Base-by-base conservation (phyloP, 2,329 filamentous ascomycete species). In the Monilinia fructicola region DNA sequence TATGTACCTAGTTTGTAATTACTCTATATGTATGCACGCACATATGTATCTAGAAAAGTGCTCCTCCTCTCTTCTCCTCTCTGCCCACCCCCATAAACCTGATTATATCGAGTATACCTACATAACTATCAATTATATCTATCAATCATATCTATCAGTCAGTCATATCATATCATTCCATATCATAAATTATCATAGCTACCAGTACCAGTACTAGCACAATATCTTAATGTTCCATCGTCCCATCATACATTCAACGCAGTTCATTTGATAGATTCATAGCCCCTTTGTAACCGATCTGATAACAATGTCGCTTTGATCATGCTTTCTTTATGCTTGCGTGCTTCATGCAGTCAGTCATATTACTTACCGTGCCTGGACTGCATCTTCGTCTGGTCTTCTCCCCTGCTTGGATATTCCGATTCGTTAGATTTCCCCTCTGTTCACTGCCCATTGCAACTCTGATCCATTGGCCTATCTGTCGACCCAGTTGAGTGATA, bases 401-500 rank as follows among this genome's bases (percentile, higher is more conserved):
- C 14, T 40, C 12, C 14, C 38, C 38, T 40, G 38, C 11, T 14
- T 26, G 11, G 40, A n/a, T 31, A 11, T 58, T 58, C 40, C 23
- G 55, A 44, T 58, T 44, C 55, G 55, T 31, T 58, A 23, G 40
- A 44, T 58, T 46, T 23, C 40, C 21, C 31, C 16, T 14, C 48
- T 28, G 42, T 35, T 48, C 16, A 18, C 56, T 59, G 42, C 56
- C 55, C 56, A 59, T 48, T 58, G 55, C 40, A 28, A n/a, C 23
- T 58, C 26, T 31, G 40, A 23, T 46, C 26, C 12, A 48, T n/a
- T 59, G 7, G 31, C 9, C 31, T 35, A 35, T 35, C 31, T 35
- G 31, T 35, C 31, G 6, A 35, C 31, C 31, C 9, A 35, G 31
- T 35, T 35, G 31, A 35, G 31, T 35, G 31, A 35, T 35, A 35